Base-by-base conservation (phyloP, 495 filamentous ascomycete species). In the Penicillium arizonense region DNA sequence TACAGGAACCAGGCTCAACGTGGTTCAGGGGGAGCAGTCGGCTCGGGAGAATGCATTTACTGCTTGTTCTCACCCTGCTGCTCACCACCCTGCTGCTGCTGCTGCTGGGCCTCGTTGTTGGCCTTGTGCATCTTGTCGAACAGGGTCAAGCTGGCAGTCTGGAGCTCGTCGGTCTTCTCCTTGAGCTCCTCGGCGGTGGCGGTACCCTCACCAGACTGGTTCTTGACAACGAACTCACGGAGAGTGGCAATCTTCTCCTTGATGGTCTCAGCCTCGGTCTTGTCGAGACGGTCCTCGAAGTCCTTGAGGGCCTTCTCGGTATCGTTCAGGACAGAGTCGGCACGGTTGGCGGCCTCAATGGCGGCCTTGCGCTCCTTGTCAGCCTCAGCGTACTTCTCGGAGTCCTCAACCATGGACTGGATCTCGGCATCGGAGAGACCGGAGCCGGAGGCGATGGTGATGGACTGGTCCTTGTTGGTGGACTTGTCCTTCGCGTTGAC, bases 51-150 rank as follows among this genome's bases (percentile, higher is more conserved):
- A 47, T 45, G 47, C 52, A 62, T 65, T 86, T 84, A 89, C 53
- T 81, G 76, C 82, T 96, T 94, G 78, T 91, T 95, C 84, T 97
- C 91, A 55, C 87, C 85, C 72, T 74, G 64, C 60, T 66, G 63
- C 75, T 93, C 87, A 58, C 73, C 70, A 49, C 64, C 67, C 62
- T 76, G 73, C 52, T 71, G 63, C 69, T 76, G 76, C 68, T 72
- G 47, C 33, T 47, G 82, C 74, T 71, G 82, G 72, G 89, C 81
- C 80, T 92, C 90, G 58, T 72, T 63, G 57, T 90, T 84, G 44
- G 95, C 91, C 82, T 95, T 95, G 86, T 98, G 94, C 90, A 98
- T 96, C 87, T 98, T 96, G 80, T 97, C 94, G 75, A 98, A 98
- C 59, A 97, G 84, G 72, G 87, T 96, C 77, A 98, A 81, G 77